A percentile compares a stretch with the other conserved stretches of the same genome.
phyloP scores from a whole-genome alignment of 768 basidiomycete species.

The Lentinula sp. region DNA sequence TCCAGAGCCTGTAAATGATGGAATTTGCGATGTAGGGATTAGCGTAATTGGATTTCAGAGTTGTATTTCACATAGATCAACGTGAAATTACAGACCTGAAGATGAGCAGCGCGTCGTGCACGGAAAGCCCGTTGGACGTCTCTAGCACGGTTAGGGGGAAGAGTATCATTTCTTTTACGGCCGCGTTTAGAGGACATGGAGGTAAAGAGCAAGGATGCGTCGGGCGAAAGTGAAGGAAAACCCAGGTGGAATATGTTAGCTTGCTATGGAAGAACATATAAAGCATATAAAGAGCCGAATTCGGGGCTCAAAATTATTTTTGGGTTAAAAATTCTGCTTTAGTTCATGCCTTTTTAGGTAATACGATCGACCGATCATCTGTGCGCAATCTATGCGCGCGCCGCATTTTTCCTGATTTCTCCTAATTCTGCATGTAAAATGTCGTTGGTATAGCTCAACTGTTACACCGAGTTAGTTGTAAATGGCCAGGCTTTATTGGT shows the following conservation, averaged over 20 bases:
- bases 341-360: not conserved
- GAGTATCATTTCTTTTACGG: slow-evolving; percentile 75
- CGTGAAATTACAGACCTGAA: slow-evolving; percentile 46
- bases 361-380: not conserved
- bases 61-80: slow-evolving; percentile 23
- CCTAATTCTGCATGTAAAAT: not conserved
- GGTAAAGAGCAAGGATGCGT: slow-evolving; percentile 7
- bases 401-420: not conserved
- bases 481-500: too few relatives aligned
- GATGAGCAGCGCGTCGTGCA: slow-evolving; percentile 81
- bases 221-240: slow-evolving; percentile 14
- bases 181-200: slow-evolving; percentile 83
- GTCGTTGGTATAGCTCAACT: too few relatives aligned
- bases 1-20: slow-evolving; percentile 60
- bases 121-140: slow-evolving; percentile 90
- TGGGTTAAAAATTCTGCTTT: not conserved
- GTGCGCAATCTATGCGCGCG: not conserved
- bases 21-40: slow-evolving; percentile 19
- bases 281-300: slow-evolving; percentile 38
- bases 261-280: slow-evolving; percentile 27
- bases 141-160: slow-evolving; percentile 76
- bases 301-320: not conserved
- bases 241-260: not conserved
- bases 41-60: slow-evolving; percentile 28
- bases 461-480: too few relatives aligned